A percentile compares a stretch with the other conserved stretches of the same genome.
Evolutionary conservation across 495 filamentous ascomycete species (phyloP).

Genomic region (Aspergillus heteromorphus): DNA sequence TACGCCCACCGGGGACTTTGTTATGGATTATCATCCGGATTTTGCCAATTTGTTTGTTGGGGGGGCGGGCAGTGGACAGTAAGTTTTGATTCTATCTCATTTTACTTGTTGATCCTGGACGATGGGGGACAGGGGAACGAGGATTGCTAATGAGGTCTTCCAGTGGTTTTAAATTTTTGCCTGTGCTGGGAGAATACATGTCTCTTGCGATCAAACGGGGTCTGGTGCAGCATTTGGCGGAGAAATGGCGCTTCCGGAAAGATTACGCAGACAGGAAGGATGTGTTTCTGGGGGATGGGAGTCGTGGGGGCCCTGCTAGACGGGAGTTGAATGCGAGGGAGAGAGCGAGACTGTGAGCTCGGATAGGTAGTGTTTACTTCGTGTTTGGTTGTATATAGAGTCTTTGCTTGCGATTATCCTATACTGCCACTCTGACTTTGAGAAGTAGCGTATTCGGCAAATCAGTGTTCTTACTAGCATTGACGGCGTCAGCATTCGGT

Average conservation of each 20-base stretch:
- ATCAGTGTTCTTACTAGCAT: too few relatives aligned
- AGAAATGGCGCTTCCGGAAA: slow-evolving; percentile 13
- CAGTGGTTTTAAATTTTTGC: slow-evolving; percentile 21
- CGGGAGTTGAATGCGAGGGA: slow-evolving; percentile 10
- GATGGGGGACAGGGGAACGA: too few relatives aligned
- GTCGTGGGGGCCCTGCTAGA: slow-evolving; percentile 15
- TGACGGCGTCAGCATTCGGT: too few relatives aligned
- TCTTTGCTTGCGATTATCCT: too few relatives aligned
- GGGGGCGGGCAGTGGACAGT: slow-evolving; percentile 17
- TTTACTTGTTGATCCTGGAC: too few relatives aligned
- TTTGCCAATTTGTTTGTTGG: slow-evolving; percentile 11
- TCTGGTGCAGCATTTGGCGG: neutral
- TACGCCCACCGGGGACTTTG: slow-evolving; percentile 17
- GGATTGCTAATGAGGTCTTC: neutral
- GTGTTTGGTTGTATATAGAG: too few relatives aligned
- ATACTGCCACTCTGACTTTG: too few relatives aligned
- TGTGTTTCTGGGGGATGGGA: slow-evolving; percentile 13
- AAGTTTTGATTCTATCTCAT: too few relatives aligned
- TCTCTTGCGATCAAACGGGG: slow-evolving; percentile 1
- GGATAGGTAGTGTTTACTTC: too few relatives aligned
- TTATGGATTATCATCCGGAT: slow-evolving; percentile 19
- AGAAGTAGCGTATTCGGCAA: too few relatives aligned
- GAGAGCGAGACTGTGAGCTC: slow-evolving; percentile 3
- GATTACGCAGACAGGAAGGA: slow-evolving; percentile 2
- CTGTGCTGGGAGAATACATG: slow-evolving; percentile 8